Percentiles rank a stretch among this genome's conserved stretches.
Evolutionary conservation across 2,329 filamentous ascomycete species (phyloP).

Genomic region (Cladobotryum mycophilum): DNA sequence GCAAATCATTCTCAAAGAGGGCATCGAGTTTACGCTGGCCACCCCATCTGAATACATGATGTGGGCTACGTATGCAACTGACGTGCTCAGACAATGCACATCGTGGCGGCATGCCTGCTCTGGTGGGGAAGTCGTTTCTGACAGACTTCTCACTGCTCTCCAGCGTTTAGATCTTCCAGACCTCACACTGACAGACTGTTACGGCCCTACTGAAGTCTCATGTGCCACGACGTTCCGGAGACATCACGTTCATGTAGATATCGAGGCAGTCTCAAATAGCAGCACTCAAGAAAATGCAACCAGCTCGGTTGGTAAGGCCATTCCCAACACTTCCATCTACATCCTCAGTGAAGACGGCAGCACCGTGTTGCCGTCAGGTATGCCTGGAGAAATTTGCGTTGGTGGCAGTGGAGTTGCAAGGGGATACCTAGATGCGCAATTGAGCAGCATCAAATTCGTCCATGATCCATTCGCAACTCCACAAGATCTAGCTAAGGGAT

Average conservation of each 20-base stretch:
- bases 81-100: not conserved
- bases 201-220: conserved; percentile 26
- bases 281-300: not conserved
- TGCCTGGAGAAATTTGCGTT: conserved; percentile 18
- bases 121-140: not conserved
- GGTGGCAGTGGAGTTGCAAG: conserved; percentile 33
- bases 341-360: conserved; percentile 30
- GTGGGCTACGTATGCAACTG: not conserved
- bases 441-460: conserved; percentile 5
- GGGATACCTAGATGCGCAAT: conserved; percentile 31
- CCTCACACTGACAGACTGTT: conserved; percentile 19
- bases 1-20: conserved; percentile 22
- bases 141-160: conserved; percentile 10
- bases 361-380: conserved; percentile 11
- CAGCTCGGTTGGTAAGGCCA: conserved; percentile 17
- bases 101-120: not conserved
- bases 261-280: conserved; percentile 2
- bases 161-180: not conserved
- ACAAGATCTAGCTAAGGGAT: conserved; percentile 1
- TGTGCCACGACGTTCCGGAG: not conserved
- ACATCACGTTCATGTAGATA: not conserved
- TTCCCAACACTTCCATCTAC: conserved; percentile 33
- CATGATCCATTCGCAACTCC: conserved; percentile 16
- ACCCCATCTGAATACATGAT: not conserved
- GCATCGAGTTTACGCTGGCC: conserved; percentile 23